Evolutionary conservation across 176 grass and related monocot genomes (phyloP), one percentile per base, ranked within the genome.

Genomic region (Aegilops speltoides): DNA sequence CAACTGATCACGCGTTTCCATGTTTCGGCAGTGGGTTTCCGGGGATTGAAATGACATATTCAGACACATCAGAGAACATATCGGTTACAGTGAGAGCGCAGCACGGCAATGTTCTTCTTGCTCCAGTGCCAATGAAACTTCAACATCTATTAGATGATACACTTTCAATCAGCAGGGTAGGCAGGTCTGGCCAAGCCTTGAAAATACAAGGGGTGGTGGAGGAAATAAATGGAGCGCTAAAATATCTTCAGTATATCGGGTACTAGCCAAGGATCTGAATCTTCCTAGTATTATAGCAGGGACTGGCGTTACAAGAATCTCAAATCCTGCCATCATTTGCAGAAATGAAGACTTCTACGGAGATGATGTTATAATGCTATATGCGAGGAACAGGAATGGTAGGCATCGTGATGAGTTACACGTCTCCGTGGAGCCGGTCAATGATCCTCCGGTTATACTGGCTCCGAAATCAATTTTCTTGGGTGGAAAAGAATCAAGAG

Each of bases 271-370:
- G 52, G 76, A 77, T 77, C 59, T 78, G 10, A 59, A 54, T 62
- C 59, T 36, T 61, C n/a, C 7, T 56, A 26, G 46, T 73, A 40
- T 8, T 41, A 79, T 43, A 36, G 14, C 20, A 56, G 46, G 46
- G 15, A 16, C 46, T 54, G 46, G 32, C 29, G 29, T 28, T 32
- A 17, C 29, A 82, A 45, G 16, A 22, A 54, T 41, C 20, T 13
- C 48, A 65, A 65, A 90, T 77, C 57, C 3, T 85, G 59, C 84
- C 80, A 50, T 63, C 66, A 61, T 78, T 50, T 66, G 86, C 84
- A 97, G 95, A 83, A 86, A 97, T 25, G 76, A 93, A 66, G 88
- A 95, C 82, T 95, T 97, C 82, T 90, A 91, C 23, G 93, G 93
- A 82, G 66, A 87, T 4, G 95, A 97, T 89, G 85, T 83, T 45